phyloP scores from a whole-genome alignment of 306 rosid genomes.

The Rubus parviflorus region DNA sequence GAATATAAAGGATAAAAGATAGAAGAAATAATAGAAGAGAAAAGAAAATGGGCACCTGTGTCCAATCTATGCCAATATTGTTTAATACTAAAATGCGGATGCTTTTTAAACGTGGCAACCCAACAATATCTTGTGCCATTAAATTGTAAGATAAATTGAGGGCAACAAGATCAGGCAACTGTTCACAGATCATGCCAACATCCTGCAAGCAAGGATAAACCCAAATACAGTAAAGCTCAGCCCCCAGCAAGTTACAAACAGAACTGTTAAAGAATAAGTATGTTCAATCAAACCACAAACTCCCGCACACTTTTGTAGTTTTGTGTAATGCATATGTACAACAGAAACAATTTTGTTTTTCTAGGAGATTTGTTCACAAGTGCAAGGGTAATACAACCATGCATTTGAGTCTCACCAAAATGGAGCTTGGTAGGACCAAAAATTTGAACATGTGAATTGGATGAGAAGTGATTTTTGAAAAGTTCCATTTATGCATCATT shows the following conservation, averaged over 20 bases:
- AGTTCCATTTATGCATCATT: too few species aligned
- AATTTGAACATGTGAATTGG: too few species aligned
- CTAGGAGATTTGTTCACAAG: too few species aligned
- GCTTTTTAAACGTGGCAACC: constrained; percentile 51
- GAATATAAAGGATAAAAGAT: neutral
- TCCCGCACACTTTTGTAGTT: too few species aligned
- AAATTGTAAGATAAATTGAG: constrained; percentile 75
- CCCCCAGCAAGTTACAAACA: constrained; percentile 14
- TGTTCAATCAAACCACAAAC: neutral
- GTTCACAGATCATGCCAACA: constrained; percentile 71
- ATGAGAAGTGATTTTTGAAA: too few species aligned
- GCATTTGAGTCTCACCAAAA: too few species aligned
- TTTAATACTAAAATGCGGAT: constrained; percentile 71
- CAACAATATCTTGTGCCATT: constrained; percentile 53
- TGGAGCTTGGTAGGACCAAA: too few species aligned
- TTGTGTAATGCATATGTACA: too few species aligned
- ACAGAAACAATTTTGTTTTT: too few species aligned
- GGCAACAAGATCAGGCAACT: constrained; percentile 58
- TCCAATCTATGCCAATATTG: constrained; percentile 71
- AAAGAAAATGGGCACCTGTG: constrained; percentile 52
- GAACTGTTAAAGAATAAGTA: neutral
- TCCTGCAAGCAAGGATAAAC: constrained; percentile 62
- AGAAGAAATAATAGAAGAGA: constrained; percentile 2
- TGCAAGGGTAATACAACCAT: too few species aligned
- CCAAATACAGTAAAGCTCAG: constrained; percentile 18